Base-by-base conservation (phyloP, 2,329 filamentous ascomycete species). In the Neonectria hederae region DNA sequence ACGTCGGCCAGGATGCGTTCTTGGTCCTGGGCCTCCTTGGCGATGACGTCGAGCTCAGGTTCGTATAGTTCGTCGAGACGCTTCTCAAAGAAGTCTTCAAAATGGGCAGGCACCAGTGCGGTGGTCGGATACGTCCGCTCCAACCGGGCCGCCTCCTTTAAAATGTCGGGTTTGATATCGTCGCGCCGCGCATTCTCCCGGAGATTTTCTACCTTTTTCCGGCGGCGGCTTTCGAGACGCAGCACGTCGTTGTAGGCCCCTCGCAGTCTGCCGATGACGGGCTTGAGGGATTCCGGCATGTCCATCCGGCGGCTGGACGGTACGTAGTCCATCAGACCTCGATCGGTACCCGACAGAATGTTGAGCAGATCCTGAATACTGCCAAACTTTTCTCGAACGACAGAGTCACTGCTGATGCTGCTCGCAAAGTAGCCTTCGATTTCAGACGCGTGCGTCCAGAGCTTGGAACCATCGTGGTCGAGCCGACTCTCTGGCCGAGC, bases 51-150 rank as follows among this genome's bases (percentile, higher is more conserved):
- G 17, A 92, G 81, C 70, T 98, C 95, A 0, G 87, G 80, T 67
- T 97, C 92, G 76, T 98, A 99, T 51, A 90, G 84, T 49, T 77
- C 79, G 57, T 91, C 88, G 2, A 99, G 86, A 1, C 94, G 89
- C 69, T 89, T 86, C 72, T 97, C 93, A 69, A 98, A 97, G 51
- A 98, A 91, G 57, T 89, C 87, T 74, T 99, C 96, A 74, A 99
- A 98, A 73, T 97, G 94, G 3, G 92, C 92, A 0, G 95, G 90
- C 54, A 93, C 91, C 55, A 99, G 91, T 11, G 89, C 87, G 40
- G 94, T 94, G 79, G 92, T 92, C 0, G 94, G 92, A 67, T 93
- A 95, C 63, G 92, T 90, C 49, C 94, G 89, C 80, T 98, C 96
- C 13, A 98, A 83, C 9, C 94, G 89, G 38, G 91, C 90, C 2